These are phyloP conservation scores for Penicillium hordei DNA, from an alignment of 2,329 filamentous ascomycete species.

Conservation along the genomic window DNA sequence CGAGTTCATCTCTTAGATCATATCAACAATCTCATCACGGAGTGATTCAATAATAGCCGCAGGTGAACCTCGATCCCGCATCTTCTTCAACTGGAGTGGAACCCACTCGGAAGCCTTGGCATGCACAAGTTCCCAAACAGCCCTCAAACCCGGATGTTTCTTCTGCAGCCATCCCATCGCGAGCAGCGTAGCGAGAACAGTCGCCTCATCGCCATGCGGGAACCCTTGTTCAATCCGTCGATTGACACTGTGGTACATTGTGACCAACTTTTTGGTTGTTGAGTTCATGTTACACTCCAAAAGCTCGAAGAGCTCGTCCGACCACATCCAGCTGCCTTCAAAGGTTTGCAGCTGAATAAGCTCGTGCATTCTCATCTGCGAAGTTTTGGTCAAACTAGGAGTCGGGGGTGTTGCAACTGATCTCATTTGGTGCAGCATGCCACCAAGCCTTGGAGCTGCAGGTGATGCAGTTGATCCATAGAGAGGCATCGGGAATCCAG, in stretches of 20 bases:
- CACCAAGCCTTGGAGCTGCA: not conserved
- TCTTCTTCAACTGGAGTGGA: not conserved
- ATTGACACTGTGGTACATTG: not conserved
- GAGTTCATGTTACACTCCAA: slow-evolving; percentile 12
- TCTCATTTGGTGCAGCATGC: not conserved
- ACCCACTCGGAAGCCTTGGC: slow-evolving; percentile 20
- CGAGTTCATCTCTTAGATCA: not conserved
- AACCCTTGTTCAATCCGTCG: not conserved
- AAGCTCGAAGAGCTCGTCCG: slow-evolving; percentile 20
- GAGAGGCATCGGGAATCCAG: not conserved
- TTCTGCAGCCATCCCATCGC: slow-evolving; percentile 12
- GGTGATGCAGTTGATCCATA: no score
- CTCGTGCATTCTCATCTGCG: slow-evolving; percentile 19
- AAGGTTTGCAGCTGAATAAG: slow-evolving; percentile 59
- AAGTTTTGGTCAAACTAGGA: not conserved
- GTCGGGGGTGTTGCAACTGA: not conserved
- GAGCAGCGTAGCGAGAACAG: slow-evolving; percentile 17
- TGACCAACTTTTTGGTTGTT: not conserved
- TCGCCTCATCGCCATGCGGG: not conserved
- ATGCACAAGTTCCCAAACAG: slow-evolving; percentile 20
- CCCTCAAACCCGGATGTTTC: not conserved
- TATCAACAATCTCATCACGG: not conserved
- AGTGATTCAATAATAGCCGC: not conserved
- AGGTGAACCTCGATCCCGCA: not conserved
- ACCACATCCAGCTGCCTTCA: slow-evolving; percentile 54